Evolutionary conservation across 2,329 filamentous ascomycete species (phyloP), one percentile per base, ranked within the genome.

Genomic region (Aspergillus unguis): DNA sequence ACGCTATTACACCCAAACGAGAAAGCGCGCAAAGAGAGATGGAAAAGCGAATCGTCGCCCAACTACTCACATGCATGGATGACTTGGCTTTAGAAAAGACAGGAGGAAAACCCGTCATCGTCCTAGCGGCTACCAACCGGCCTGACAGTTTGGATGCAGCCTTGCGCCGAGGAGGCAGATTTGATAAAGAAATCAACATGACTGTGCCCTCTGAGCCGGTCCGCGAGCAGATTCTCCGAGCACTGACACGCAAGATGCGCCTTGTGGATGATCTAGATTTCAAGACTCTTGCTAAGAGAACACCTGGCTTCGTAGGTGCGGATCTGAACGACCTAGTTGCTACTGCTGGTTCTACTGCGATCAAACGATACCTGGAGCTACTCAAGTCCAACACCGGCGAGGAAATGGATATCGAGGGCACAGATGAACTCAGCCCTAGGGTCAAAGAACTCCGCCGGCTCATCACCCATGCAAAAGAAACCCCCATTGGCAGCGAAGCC

Each of bases 231-330:
- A 97, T 99, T 38, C 74, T 97, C 42, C 78, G 81, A 36, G 85
- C 87, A 1, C 76, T 95, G 42, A 90, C 88, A 0, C 77, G 84
- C 49, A 82, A 85, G 50, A 80, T 85, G 59, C 75, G 75, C 0
- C 69, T 95, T 6, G 78, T 83, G 1, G 78, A 81, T 3, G 85
- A 91, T 55, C 82, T 97, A 23, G 83, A 95, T 65, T 88, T 92
- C 60, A 74, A 75, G 27, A 75, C 80, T 11, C 76, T 99, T 3
- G 91, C 92, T 5, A 92, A 89, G 63, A 79, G 86, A 61, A 97
- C 92, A 0, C 90, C 94, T 5, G 94, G 94, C 1, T 99, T 94
- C 61, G 92, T 99, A 0, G 92, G 92, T 8, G 89, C 90, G 5
- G 94, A 99, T 75, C 75, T 99, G 3, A 84, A 88, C 57, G 86